Evolutionary conservation across 176 grass and related monocot genomes (phyloP).

Genomic region (Eleusine indica): DNA sequence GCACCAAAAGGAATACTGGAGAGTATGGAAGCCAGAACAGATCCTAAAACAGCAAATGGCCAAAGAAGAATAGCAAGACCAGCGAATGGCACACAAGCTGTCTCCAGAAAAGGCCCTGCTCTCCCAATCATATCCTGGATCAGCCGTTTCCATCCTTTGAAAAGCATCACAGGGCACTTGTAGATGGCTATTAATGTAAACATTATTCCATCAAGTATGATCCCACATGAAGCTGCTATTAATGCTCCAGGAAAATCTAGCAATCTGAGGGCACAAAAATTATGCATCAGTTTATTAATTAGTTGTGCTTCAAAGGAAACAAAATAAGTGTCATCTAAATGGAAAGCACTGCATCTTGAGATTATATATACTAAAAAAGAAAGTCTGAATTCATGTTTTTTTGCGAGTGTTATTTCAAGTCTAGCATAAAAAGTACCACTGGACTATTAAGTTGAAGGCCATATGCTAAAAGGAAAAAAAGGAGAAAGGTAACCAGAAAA

Average conservation of each 20-base stretch:
- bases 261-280: constrained; percentile 55
- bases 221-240: constrained; percentile 55
- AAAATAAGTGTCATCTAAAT: constrained; percentile 17
- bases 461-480: constrained; percentile 13
- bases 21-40: constrained; percentile 68
- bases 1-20: constrained; percentile 84
- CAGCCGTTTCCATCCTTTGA: constrained; percentile 94
- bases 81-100: constrained; percentile 93
- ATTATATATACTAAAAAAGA: constrained; percentile 21
- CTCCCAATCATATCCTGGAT: constrained; percentile 87
- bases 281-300: constrained; percentile 1
- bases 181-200: constrained; percentile 79
- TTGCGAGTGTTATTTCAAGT: constrained; percentile 3
- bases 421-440: constrained; percentile 9
- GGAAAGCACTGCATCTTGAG: background rate
- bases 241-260: constrained; percentile 70
- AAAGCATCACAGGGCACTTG: constrained; percentile 93
- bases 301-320: constrained; percentile 21
- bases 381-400: background rate
- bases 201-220: constrained; percentile 69
- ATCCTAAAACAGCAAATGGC: constrained; percentile 87
- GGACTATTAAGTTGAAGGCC: constrained; percentile 18
- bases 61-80: constrained; percentile 96
- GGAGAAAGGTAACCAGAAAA: constrained; percentile 20
- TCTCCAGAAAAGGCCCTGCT: constrained; percentile 95